A percentile compares a stretch with the other conserved stretches of the same genome.
Conservation (phyloP, 1,284 basidiomycete genomes). For the Cutaneotrichosporon sp. region DNA sequence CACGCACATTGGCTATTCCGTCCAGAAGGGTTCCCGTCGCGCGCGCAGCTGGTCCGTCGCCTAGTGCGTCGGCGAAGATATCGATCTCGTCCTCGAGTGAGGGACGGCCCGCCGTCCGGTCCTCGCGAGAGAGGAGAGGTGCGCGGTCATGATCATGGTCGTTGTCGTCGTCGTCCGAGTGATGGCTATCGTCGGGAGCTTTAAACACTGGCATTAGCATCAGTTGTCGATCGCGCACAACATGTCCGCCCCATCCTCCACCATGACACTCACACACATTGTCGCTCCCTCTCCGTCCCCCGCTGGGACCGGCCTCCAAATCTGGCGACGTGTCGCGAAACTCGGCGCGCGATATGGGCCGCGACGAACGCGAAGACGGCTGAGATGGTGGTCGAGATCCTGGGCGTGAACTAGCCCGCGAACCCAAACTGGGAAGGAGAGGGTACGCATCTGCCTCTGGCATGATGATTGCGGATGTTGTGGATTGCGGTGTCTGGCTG, state of each 20-base stretch:
- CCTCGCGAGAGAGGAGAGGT: conserved; percentile 26
- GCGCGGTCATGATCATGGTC: conserved; percentile 33
- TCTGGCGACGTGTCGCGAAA: conserved; percentile 2
- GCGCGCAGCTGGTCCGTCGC: conserved; percentile 33
- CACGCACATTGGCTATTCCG: conserved; percentile 51
- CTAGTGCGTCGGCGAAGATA: conserved; percentile 24
- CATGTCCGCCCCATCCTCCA: neutral
- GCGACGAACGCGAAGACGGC: neutral
- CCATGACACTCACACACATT: neutral
- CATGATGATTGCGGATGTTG: conserved; percentile 4
- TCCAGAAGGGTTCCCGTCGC: conserved; percentile 47
- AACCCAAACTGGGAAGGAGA: neutral
- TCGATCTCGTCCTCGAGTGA: conserved; percentile 12
- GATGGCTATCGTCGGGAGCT: conserved; percentile 31
- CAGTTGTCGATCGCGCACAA: no score
- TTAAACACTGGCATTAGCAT: conserved; percentile 36
- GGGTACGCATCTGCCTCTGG: conserved; percentile 6
- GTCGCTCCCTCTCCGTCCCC: neutral
- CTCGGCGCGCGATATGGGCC: neutral
- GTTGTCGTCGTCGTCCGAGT: conserved; percentile 26
- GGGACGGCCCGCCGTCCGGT: conserved; percentile 22
- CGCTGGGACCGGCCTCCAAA: neutral
- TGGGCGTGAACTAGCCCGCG: neutral
- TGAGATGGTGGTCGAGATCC: neutral
- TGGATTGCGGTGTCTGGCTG: neutral